phyloP scores from a whole-genome alignment of 176 grass and related monocot species.

The Oryza meyeriana region DNA sequence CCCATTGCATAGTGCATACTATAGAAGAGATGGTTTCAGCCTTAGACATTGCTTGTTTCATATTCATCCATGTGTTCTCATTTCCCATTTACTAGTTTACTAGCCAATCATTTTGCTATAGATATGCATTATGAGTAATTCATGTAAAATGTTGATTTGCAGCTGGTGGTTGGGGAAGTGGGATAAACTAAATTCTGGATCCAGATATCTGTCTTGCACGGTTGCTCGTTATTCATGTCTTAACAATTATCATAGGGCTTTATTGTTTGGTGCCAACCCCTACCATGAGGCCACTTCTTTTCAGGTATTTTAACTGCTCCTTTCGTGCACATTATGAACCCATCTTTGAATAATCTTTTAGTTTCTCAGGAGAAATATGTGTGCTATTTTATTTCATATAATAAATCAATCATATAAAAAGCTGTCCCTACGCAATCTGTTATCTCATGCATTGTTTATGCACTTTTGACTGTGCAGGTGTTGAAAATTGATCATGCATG shows the following conservation, averaged over 20 bases:
- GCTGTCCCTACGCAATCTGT: neutral
- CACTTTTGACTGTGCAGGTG: neutral
- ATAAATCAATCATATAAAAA: neutral
- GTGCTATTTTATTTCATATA: neutral
- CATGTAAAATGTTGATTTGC: neutral
- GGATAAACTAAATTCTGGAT: neutral
- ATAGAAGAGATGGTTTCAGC: neutral
- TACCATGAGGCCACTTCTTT: neutral
- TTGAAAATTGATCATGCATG: neutral
- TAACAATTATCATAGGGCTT: neutral
- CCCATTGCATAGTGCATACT: neutral
- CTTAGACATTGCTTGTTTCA: neutral
- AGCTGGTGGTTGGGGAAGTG: neutral
- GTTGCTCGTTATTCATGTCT: neutral
- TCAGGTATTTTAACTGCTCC: neutral
- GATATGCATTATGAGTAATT: neutral
- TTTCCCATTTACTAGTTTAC: neutral
- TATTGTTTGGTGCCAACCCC: neutral
- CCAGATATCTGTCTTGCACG: neutral
- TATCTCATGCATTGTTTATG: neutral
- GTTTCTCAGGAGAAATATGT: neutral
- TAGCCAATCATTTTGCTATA: neutral
- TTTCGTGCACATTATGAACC: neutral
- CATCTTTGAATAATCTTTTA: neutral
- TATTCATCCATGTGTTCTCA: neutral